A percentile compares a stretch with the other conserved stretches of the same genome.
phyloP scores from a whole-genome alignment of 345 rosid species.

The Salix arbutifolia region DNA sequence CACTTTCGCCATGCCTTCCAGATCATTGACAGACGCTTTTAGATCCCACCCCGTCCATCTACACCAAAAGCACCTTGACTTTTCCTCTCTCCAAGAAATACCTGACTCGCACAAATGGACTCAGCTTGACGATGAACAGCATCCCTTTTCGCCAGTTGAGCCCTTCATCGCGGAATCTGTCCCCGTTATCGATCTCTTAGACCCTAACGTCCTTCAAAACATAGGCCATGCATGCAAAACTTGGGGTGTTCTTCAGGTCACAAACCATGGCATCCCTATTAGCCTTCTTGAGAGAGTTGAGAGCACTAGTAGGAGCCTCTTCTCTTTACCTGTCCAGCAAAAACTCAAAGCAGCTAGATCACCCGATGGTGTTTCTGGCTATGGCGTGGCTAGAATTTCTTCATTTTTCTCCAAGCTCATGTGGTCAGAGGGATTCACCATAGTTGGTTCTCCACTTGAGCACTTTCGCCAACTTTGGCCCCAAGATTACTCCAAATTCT shows the following conservation, averaged over 20 bases:
- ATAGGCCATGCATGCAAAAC: conserved; percentile 69
- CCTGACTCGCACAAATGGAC: conserved; percentile 83
- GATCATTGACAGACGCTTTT: conserved; percentile 42
- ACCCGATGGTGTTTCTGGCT: conserved; percentile 70
- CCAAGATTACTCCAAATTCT: conserved; percentile 43
- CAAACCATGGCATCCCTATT: conserved; percentile 64
- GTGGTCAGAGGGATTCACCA: conserved; percentile 99
- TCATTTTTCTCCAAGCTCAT: conserved; percentile 74
- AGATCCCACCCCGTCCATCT: conserved; percentile 48
- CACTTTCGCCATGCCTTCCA: conserved; percentile 49
- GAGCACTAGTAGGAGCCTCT: conserved; percentile 39
- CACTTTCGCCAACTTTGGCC: conserved; percentile 90
- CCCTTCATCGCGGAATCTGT: conserved; percentile 27
- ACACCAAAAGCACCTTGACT: conserved; percentile 50
- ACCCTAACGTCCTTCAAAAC: conserved; percentile 41
- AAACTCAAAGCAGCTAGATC: conserved; percentile 70
- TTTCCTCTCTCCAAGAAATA: conserved; percentile 52
- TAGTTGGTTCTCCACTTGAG: conserved; percentile 64
- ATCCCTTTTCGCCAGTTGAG: conserved; percentile 12
- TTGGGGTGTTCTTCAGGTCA: conserved; percentile 80
- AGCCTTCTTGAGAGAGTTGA: conserved; percentile 46
- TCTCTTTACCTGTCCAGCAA: conserved; percentile 52
- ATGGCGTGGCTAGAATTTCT: conserved; percentile 73
- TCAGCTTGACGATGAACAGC: conserved; percentile 30
- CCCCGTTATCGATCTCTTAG: conserved; percentile 65